Conservation (phyloP, 176 grass and related monocot genomes). For the Oropetium thomaeum region DNA sequence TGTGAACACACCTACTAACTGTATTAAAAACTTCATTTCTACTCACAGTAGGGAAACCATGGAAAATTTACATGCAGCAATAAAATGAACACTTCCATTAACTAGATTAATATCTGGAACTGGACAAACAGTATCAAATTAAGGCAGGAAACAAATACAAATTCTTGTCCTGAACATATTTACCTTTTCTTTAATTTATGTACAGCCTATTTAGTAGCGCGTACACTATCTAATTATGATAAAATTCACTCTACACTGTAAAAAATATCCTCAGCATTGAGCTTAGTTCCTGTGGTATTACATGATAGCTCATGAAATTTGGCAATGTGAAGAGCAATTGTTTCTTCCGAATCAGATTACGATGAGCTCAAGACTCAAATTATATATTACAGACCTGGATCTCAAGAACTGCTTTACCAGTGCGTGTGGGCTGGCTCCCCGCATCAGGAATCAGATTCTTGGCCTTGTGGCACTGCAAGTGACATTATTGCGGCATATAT, state of each 20-base stretch:
- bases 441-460: conserved; percentile 98
- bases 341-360: conserved; percentile 9
- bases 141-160: not conserved
- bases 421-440: conserved; percentile 88
- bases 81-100: too few species aligned
- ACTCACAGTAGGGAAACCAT: not conserved
- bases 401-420: conserved; percentile 90
- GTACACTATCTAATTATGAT: not conserved
- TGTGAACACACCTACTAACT: not conserved
- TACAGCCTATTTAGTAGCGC: not conserved
- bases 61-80: not conserved
- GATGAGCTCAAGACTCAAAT: conserved; percentile 6
- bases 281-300: conserved; percentile 9
- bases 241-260: not conserved
- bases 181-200: not conserved
- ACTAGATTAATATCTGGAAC: not conserved
- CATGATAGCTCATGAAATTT: not conserved
- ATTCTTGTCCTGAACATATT: not conserved
- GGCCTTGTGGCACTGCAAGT: conserved; percentile 94
- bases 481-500: conserved; percentile 23
- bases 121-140: conserved; percentile 5
- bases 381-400: conserved; percentile 65
- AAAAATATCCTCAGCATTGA: not conserved
- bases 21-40: not conserved
- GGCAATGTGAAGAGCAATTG: conserved; percentile 4